Evolutionary conservation across 495 filamentous ascomycete genomes (phyloP).

Genomic region (Aspergillus taichungensis): DNA sequence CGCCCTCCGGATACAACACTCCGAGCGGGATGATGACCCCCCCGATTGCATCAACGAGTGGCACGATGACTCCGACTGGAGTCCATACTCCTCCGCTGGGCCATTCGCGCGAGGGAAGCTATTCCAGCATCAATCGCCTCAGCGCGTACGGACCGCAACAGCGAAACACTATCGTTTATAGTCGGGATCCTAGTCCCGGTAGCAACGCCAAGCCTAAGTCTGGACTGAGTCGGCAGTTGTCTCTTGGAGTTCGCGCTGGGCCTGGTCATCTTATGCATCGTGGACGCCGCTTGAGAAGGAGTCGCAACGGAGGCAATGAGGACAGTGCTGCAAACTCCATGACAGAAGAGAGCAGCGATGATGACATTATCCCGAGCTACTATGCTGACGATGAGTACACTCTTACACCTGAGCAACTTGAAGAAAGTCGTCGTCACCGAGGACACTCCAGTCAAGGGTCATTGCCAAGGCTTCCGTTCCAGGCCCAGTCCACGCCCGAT

Average conservation of each 20-base stretch:
- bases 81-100: slow-evolving; percentile 29
- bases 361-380: slow-evolving; percentile 35
- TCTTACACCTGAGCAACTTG: slow-evolving; percentile 26
- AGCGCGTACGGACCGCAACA: slow-evolving; percentile 39
- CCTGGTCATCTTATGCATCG: slow-evolving; percentile 29
- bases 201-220: slow-evolving; percentile 25
- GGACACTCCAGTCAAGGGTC: slow-evolving; percentile 26
- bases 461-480: slow-evolving; percentile 18
- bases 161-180: slow-evolving; percentile 41
- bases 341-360: slow-evolving; percentile 37
- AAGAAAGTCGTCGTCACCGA: slow-evolving; percentile 18
- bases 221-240: slow-evolving; percentile 29
- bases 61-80: slow-evolving; percentile 37
- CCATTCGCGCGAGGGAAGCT: slow-evolving; percentile 39
- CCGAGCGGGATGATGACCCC: slow-evolving; percentile 36
- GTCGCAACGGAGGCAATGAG: slow-evolving; percentile 18
- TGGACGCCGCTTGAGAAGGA: slow-evolving; percentile 24
- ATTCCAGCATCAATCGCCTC: slow-evolving; percentile 42
- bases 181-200: slow-evolving; percentile 33
- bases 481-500: slow-evolving; percentile 29
- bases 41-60: slow-evolving; percentile 16
- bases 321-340: slow-evolving; percentile 16
- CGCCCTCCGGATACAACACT: slow-evolving; percentile 30
- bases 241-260: slow-evolving; percentile 29
- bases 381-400: slow-evolving; percentile 39